phyloP scores from a whole-genome alignment of 1,284 basidiomycete species.

The Veloporphyrellus conicus region DNA sequence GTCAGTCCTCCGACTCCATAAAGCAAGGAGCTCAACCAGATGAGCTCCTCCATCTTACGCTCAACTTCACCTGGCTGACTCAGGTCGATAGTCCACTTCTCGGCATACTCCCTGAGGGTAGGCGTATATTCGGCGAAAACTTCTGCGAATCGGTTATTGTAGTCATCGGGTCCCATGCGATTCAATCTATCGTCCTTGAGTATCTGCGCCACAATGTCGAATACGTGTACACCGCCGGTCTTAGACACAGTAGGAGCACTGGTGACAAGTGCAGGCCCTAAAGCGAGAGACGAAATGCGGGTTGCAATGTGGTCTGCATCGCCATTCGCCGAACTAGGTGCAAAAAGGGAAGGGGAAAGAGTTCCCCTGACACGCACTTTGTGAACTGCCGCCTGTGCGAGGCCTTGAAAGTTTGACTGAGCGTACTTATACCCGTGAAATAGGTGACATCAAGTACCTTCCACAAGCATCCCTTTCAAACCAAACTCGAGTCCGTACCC shows the following conservation, averaged over 20 bases:
- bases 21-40: constrained; percentile 41
- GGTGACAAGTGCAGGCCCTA: constrained; percentile 3
- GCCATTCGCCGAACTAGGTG: neutral
- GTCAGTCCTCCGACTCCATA: constrained; percentile 44
- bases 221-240: constrained; percentile 19
- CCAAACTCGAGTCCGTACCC: constrained; percentile 34
- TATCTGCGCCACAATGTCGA: constrained; percentile 28
- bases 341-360: constrained; percentile 19
- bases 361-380: constrained; percentile 11
- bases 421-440: neutral
- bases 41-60: constrained; percentile 46
- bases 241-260: neutral
- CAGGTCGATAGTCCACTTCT: constrained; percentile 28
- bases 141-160: neutral
- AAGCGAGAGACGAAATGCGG: constrained; percentile 7
- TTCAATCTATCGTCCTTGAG: constrained; percentile 24
- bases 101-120: neutral
- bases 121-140: constrained; percentile 3
- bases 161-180: neutral
- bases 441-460: constrained; percentile 19
- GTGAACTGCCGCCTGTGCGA: constrained; percentile 23
- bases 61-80: constrained; percentile 34
- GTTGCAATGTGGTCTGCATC: neutral
- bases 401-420: constrained; percentile 19
- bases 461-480: constrained; percentile 29